Evolutionary conservation across 352 stramenopile species (phyloP), one percentile per base, ranked within the genome.

Genomic region (Globisporangium alternatum): DNA sequence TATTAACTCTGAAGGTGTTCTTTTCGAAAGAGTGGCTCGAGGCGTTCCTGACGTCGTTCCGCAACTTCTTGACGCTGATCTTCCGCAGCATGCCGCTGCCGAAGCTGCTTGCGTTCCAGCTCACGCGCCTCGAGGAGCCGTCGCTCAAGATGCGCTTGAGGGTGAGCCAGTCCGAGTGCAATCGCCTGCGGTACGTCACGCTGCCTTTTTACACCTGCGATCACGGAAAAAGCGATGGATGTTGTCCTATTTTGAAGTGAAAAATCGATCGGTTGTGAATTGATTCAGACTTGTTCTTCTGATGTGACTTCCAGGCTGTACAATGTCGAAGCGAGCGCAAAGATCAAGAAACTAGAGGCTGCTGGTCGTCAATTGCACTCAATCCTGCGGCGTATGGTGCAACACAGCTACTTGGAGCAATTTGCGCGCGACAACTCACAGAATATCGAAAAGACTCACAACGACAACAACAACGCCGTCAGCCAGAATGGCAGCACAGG

Each of bases 41-140:
- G 31, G 71, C 75, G 0, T 88, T 92, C 44, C 70, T 90, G 35
- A 80, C 81, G 48, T 90, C 83, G 21, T 83, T 94, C 45, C 83
- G 86, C 35, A 94, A 94, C 60, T 92, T 94, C 41, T 31, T 94
- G 51, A 80, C 78, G 64, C 67, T 90, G n/a, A 79, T 94, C 17
- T 94, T 94, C 33, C 72, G 78, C 7, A 89, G 77, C 55, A 62
- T 94, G 17, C 75, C 86, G 12, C 72, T 94, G 22, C 86, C 86
- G 0, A 94, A 90, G 67, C 74, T 94, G 25, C 61, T 94, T 22
- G 83, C 86, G 10, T 85, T 92, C 54, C 86, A 94, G 44, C 72
- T 92, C 22, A 79, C 76, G 41, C 70, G 79, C 22, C 65, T 92
- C 8, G 77, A 91, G 48, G 83, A 94, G 66, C 83, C 86, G 15